phyloP scores from a whole-genome alignment of 371 early-diverging fungal species.

The Choanephora cucurbitarum region DNA sequence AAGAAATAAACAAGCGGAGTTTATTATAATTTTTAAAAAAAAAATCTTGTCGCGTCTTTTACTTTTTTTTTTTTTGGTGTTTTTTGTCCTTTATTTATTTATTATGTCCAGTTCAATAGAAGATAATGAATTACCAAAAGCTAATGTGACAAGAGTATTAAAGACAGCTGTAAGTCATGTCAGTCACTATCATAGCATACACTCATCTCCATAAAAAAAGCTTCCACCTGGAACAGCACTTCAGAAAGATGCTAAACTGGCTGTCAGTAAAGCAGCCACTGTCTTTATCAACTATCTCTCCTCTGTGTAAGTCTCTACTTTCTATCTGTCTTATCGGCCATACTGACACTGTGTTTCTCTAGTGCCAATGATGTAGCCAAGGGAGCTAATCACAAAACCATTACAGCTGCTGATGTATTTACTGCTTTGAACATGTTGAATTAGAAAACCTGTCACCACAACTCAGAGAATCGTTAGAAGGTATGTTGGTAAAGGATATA shows the following conservation, averaged over 20 bases:
- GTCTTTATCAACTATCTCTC: constrained; percentile 66
- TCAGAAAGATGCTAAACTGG: constrained; percentile 63
- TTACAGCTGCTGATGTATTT: constrained; percentile 54
- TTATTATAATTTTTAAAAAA: too few species aligned
- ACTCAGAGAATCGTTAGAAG: constrained; percentile 34
- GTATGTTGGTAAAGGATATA: constrained; percentile 12
- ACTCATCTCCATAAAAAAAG: constrained; percentile 25
- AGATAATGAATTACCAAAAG: constrained; percentile 61
- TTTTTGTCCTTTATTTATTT: background rate
- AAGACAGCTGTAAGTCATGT: constrained; percentile 51
- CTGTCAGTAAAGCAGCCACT: constrained; percentile 62
- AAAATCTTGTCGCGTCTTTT: background rate
- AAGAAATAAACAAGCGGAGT: constrained; percentile 10
- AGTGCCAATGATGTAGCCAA: constrained; percentile 61
- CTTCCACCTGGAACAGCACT: constrained; percentile 63
- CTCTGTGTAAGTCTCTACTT: constrained; percentile 45
- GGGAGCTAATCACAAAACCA: constrained; percentile 50
- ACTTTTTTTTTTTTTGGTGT: background rate
- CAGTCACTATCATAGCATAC: background rate
- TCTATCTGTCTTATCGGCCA: too few species aligned
- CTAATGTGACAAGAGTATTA: constrained; percentile 60
- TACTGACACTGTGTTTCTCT: background rate
- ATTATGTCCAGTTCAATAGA: constrained; percentile 47
- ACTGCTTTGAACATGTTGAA: constrained; percentile 59
- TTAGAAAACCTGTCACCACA: constrained; percentile 51